Evolutionary conservation across 805 yeast species (phyloP).

Genomic region (Lipomyces sp.): DNA sequence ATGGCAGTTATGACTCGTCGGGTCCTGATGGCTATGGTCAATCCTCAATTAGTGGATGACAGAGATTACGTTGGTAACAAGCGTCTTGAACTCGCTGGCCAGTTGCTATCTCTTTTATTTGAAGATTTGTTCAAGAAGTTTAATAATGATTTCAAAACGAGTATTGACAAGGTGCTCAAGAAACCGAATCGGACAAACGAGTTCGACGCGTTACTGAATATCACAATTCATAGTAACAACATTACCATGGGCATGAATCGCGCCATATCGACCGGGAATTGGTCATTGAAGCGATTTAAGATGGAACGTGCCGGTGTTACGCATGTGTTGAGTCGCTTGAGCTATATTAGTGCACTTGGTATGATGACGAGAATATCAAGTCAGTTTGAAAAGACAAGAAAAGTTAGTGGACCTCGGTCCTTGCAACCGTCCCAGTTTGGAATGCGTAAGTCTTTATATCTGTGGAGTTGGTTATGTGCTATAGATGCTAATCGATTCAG

Average conservation of each 20-base stretch:
- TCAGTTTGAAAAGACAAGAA: slow-evolving; percentile 97
- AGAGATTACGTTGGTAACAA: slow-evolving; percentile 98
- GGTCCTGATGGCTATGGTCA: slow-evolving; percentile 92
- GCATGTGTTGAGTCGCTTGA: slow-evolving; percentile 87
- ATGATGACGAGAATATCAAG: slow-evolving; percentile 99
- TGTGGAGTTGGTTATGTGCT: not conserved
- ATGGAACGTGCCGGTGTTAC: slow-evolving; percentile 99
- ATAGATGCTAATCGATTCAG: slow-evolving; percentile 6
- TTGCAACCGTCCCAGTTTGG: slow-evolving; percentile 99
- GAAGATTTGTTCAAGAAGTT: slow-evolving; percentile 97
- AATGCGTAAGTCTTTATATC: slow-evolving; percentile 57
- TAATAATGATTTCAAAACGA: slow-evolving; percentile 91
- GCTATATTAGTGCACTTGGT: slow-evolving; percentile 93
- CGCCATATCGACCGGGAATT: slow-evolving; percentile 97
- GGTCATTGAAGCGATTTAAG: slow-evolving; percentile 98
- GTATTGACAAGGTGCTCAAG: slow-evolving; percentile 89
- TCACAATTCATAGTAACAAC: slow-evolving; percentile 88
- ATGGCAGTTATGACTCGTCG: slow-evolving; percentile 96
- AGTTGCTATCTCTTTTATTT: slow-evolving; percentile 88
- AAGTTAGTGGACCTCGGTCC: slow-evolving; percentile 98
- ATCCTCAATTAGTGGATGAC: slow-evolving; percentile 95
- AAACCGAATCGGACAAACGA: slow-evolving; percentile 94
- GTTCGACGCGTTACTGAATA: slow-evolving; percentile 88
- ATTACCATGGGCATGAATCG: slow-evolving; percentile 93
- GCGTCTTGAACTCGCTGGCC: slow-evolving; percentile 96